Evolutionary conservation across 257 asterid genomes (phyloP).

Genomic region (Solanum pimpinellifolium): DNA sequence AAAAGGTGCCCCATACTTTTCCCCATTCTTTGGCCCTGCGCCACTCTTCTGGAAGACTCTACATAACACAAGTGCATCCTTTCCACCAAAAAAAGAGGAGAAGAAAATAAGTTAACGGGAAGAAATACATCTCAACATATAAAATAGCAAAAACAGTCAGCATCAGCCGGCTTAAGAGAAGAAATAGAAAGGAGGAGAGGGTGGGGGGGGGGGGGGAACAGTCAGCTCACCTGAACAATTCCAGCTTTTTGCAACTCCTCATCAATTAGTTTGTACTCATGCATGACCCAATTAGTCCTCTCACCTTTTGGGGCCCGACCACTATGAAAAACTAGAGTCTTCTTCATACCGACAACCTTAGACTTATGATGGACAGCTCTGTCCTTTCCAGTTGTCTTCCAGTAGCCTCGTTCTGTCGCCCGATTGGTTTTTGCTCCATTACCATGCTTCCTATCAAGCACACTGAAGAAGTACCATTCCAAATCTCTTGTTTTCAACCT

Average conservation of each 20-base stretch:
- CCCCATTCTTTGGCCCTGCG: conserved; percentile 89
- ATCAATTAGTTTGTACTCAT: conserved; percentile 76
- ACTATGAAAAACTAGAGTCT: conserved; percentile 75
- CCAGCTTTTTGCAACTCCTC: conserved; percentile 65
- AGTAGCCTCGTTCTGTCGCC: conserved; percentile 80
- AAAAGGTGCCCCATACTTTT: conserved; percentile 84
- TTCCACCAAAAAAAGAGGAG: conserved; percentile 6
- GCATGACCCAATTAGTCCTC: conserved; percentile 95
- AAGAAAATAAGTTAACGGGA: not conserved
- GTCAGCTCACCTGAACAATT: conserved; percentile 48
- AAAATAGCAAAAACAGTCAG: not conserved
- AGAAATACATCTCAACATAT: not conserved
- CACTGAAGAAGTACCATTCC: conserved; percentile 87
- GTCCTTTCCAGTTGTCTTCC: conserved; percentile 97
- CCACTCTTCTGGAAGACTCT: conserved; percentile 95
- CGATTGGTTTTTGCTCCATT: conserved; percentile 78
- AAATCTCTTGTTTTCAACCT: conserved; percentile 58
- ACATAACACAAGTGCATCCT: conserved; percentile 75
- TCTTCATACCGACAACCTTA: conserved; percentile 79
- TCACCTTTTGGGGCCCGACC: conserved; percentile 91
- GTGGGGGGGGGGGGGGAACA: not conserved
- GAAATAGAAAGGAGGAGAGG: not conserved
- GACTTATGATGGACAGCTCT: conserved; percentile 64
- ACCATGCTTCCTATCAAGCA: conserved; percentile 81
- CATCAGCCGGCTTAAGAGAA: not conserved